phyloP scores from a whole-genome alignment of 2,329 filamentous ascomycete species.

The Colletotrichum neosansevieriae region DNA sequence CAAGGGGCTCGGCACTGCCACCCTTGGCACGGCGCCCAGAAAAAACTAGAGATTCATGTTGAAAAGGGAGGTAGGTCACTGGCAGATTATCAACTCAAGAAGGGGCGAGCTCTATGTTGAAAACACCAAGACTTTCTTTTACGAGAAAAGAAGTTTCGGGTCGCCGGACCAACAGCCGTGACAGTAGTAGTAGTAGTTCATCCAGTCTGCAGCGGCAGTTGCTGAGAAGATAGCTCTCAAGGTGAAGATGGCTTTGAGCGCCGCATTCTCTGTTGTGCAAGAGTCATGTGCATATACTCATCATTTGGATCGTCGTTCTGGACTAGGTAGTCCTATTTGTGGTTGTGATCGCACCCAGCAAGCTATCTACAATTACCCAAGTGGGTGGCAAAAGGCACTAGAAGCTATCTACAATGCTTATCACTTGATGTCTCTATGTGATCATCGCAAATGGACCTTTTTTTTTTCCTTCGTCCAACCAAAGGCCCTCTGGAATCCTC shows the following conservation, averaged over 20 bases:
- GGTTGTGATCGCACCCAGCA: no score
- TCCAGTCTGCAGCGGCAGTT: not conserved
- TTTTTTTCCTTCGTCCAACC: not conserved
- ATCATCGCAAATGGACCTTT: no score
- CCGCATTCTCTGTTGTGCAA: no score
- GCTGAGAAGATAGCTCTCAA: no score
- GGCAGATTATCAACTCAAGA: not conserved
- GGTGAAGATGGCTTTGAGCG: no score
- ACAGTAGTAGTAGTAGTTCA: not conserved
- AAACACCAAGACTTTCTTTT: not conserved
- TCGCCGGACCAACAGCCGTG: not conserved
- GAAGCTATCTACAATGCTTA: no score
- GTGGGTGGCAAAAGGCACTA: no score
- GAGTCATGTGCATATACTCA: no score
- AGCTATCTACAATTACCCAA: no score
- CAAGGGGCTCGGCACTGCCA: constrained; percentile 35
- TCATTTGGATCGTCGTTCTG: no score
- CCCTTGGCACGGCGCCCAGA: constrained; percentile 32
- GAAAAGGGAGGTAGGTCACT: constrained; percentile 10
- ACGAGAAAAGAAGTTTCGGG: not conserved
- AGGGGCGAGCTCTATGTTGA: not conserved
- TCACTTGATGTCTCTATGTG: no score
- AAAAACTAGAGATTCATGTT: constrained; percentile 32
- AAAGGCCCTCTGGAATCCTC: not conserved
- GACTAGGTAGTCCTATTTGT: no score